These are phyloP conservation scores for Cudoniella acicularis DNA, from an alignment of 495 filamentous ascomycete genomes.

Conservation along the genomic window DNA sequence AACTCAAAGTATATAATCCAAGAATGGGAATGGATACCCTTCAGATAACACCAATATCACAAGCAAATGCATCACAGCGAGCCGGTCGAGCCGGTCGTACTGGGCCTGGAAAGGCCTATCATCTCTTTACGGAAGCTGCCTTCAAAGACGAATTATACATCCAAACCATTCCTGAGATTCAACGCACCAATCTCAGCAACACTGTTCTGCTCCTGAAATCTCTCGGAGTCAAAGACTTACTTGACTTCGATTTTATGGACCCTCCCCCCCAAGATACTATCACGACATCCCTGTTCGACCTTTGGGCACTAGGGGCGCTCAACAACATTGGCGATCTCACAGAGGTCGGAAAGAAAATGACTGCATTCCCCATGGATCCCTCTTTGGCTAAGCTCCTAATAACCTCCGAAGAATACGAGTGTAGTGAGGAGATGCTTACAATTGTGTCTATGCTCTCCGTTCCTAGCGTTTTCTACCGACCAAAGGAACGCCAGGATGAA, in stretches of 20 bases:
- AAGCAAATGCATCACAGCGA: conserved; percentile 91
- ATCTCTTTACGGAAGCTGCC: conserved; percentile 89
- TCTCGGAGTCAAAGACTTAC: conserved; percentile 85
- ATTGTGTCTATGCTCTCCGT: conserved; percentile 99
- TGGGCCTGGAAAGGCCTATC: conserved; percentile 92
- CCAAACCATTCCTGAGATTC: conserved; percentile 97
- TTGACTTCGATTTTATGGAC: conserved; percentile 99
- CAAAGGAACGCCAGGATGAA: conserved; percentile 95
- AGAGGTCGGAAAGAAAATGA: conserved; percentile 84
- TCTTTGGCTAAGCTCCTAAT: conserved; percentile 92
- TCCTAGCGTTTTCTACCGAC: conserved; percentile 94
- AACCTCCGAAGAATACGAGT: conserved; percentile 77
- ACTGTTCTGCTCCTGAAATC: conserved; percentile 94
- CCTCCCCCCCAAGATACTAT: conserved; percentile 98
- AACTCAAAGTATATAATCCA: conserved; percentile 98
- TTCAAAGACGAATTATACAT: conserved; percentile 97
- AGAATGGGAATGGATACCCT: conserved; percentile 99
- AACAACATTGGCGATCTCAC: conserved; percentile 94
- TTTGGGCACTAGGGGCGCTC: conserved; percentile 94
- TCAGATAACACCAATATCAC: conserved; percentile 96
- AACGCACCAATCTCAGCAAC: conserved; percentile 92
- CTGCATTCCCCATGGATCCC: conserved; percentile 95
- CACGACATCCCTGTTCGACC: conserved; percentile 92
- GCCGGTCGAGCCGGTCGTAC: conserved; percentile 93
- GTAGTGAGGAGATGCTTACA: conserved; percentile 96